Evolutionary conservation across 2,329 filamentous ascomycete genomes (phyloP), one percentile per base, ranked within the genome.

Genomic region (Dothistroma septosporum): DNA sequence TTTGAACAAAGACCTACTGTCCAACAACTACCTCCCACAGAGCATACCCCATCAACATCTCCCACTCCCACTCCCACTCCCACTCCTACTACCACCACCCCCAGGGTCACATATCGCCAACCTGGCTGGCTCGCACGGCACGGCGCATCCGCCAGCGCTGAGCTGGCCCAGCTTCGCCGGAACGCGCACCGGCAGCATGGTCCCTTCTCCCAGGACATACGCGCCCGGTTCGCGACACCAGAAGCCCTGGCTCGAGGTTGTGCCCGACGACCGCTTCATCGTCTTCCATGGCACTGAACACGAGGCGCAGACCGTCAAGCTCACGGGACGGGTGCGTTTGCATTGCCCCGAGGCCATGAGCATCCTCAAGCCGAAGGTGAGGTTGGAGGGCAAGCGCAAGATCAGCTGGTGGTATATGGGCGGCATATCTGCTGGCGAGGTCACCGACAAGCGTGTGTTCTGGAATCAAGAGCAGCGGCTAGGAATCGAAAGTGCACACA

Each of bases 231-330:
- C 59, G 35, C 54, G 57, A 47, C 58, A 61, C 46, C 61, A 63
- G 44, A 74, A 72, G 61, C 68, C 72, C 14, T 70, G 69, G 33
- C 66, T 76, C 50, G 79, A 81, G 67, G 79, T 81, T 65, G 74
- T 77, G 60, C 79, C 79, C 37, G 75, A 79, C 61, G 76, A 75
- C 33, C 75, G 77, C 21, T 81, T 81, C 66, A 76, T 81, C 31
- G 79, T 81, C 63, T 80, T 81, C 71, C 74, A 79, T 64, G 79
- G 79, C 68, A 74, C 76, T 65, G 74, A 78, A 59, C 76, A 78
- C 55, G 78, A 80, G 64, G 75, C 77, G 46, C 72, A 76, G 57
- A 69, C 73, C 32, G 72, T 78, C 63, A 78, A 78, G 68, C 75
- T 82, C 61, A 74, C 73, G 55, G 79, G 79, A 48, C 75, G 76